Percentiles rank a stretch among this genome's conserved stretches.
These are phyloP conservation scores for Solanum sitiens DNA, from an alignment of 257 asterid genomes.

Conservation along the genomic window DNA sequence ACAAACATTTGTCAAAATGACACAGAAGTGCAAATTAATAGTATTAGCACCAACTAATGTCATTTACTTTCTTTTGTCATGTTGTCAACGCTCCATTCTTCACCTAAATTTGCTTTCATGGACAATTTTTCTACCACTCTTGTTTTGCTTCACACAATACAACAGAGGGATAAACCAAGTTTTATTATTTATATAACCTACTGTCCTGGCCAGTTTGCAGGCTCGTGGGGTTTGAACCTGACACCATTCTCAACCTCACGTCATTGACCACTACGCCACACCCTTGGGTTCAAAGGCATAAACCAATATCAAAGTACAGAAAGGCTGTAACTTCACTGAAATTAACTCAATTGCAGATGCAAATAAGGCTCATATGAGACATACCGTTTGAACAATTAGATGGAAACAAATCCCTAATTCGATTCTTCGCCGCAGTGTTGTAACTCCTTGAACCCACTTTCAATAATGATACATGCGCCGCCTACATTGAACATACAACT, in stretches of 20 bases:
- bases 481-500: neutral
- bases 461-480: neutral
- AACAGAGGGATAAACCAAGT: neutral
- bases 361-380: neutral
- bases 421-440: neutral
- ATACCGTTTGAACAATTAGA: neutral
- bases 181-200: neutral
- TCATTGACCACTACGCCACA: neutral
- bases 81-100: too few relatives aligned
- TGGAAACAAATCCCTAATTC: neutral
- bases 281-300: neutral
- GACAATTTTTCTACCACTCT: neutral
- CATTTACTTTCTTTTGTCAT: neutral
- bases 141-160: neutral
- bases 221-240: neutral
- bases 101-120: neutral
- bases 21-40: neutral
- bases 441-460: neutral
- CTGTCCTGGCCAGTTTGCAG: neutral
- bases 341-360: neutral
- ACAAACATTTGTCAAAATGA: neutral
- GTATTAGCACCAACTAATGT: neutral
- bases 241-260: neutral
- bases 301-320: neutral
- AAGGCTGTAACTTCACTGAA: neutral